Evolutionary conservation across 2,329 filamentous ascomycete genomes (phyloP), one percentile per base, ranked within the genome.

Genomic region (Hypoxylon sp.): DNA sequence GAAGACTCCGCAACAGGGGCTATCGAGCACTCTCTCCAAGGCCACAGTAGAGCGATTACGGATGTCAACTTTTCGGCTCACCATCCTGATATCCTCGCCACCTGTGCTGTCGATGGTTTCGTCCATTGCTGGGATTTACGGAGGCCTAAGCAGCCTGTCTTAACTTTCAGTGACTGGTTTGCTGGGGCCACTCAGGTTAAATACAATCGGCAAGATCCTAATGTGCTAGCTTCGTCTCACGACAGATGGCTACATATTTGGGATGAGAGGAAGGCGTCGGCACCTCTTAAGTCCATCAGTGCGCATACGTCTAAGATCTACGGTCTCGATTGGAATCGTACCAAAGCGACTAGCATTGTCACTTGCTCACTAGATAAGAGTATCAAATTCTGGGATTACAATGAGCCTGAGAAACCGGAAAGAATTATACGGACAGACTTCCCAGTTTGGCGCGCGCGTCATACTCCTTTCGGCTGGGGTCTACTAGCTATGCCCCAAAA

Each of bases 1-100:
- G 91, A 93, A 73, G 92, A 95, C 74, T 92, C 92, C 0, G 82
- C 84, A 26, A 85, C 86, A 5, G 88, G 88, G 2, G 88, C 90
- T 44, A 94, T 98, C 70, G 93, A 98, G 79, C 92, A 95, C 79
- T 94, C 94, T 11, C 85, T 98, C 13, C 92, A 97, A 75, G 94
- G 91, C 1, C 94, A 93, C 79, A 93, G 89, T 50, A 88, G 95
- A 72, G 94, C 94, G 69, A 98, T 98, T 73, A 98, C 94, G 6
- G 94, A 98, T 78, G 94, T 98, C 79, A 98, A 98, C 79, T 98
- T 97, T 80, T 97, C 94, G 0, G 94, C 94, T 4, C 93, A 97
- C 74, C 92, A 98, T 76, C 93, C 94, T 0, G 94, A 98, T 77
- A 85, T 94, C 47, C 87, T 98, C 14, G 93, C 94, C 9, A 97